Base-by-base conservation (phyloP, 1,139 yeast genomes). In the Protomyces gravidus region DNA sequence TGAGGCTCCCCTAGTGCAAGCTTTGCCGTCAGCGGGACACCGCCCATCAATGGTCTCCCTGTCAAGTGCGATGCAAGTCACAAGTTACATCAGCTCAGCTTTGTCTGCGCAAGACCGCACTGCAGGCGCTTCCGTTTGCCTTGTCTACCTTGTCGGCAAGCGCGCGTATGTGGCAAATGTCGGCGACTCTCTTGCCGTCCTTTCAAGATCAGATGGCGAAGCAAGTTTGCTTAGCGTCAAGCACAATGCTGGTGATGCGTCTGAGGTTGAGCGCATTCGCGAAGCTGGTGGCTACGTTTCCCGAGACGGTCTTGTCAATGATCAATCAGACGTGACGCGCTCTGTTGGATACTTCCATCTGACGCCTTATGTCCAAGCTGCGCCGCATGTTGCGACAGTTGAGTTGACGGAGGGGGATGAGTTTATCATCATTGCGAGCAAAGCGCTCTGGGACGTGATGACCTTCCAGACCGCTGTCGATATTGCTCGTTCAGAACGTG, bases 241-340 rank as follows among this genome's bases (percentile, higher is more conserved):
- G 60, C 97, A 92, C 69, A 89, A 85, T 63, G 96, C 97, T 4
- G 85, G 95, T 4, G 82, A 80, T 50, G 78, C 88, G 50, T 77
- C 77, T 30, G 98, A 92, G 70, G 85, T 90, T 67, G 94, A 87
- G 66, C 77, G 96, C 67, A 88, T 94, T 55, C 78, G 97, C 67
- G 87, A 88, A 1, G 82, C 95, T 21, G 97, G 97, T 55, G 97
- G 97, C 0, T 85, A 80, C 69, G 96, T 92, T 17, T 82, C 89
- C 2, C 86, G 89, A 13, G 86, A 86, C 67, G 96, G 95, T 62
- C 83, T 84, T 62, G 78, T 92, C 52, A 96, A 90, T 70, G 95
- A 94, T 49, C 84, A 82, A 42, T 78, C 89, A 26, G 84, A 83
- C 55, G 86, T 89, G 45, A 87, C 97, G 0, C 80, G 98, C 66